A percentile compares a stretch with the other conserved stretches of the same genome.
Evolutionary conservation across 441 rosid genomes (phyloP).

Genomic region (Populus hybrid): DNA sequence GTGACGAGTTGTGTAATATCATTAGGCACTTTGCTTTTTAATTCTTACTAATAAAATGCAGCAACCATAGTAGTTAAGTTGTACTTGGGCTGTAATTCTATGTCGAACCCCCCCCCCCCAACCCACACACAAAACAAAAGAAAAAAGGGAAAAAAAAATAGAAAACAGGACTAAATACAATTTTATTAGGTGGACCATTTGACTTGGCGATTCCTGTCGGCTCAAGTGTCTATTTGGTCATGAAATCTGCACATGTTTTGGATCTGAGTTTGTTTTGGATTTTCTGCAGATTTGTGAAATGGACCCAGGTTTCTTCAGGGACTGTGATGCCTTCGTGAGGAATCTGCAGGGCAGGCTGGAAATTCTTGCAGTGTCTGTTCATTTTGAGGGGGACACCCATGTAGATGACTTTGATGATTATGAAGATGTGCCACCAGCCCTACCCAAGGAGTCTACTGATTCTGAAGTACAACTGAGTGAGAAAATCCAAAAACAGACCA

Average conservation of each 20-base stretch:
- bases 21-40: no score
- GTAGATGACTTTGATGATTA: constrained; percentile 79
- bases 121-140: no score
- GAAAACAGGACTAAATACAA: no score
- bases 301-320: constrained; percentile 79
- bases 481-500: constrained; percentile 58
- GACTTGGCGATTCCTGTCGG: not conserved
- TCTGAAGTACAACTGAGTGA: constrained; percentile 44
- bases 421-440: constrained; percentile 47
- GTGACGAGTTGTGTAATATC: no score
- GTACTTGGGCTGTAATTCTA: no score
- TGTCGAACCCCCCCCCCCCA: no score
- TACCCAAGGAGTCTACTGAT: constrained; percentile 34
- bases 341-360: constrained; percentile 82
- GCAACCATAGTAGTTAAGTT: no score
- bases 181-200: no score
- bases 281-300: constrained; percentile 68
- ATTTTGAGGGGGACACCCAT: constrained; percentile 82
- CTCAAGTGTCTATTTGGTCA: not conserved
- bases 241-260: not conserved
- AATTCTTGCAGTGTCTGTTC: constrained; percentile 85
- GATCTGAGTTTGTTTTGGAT: constrained; percentile 10
- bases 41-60: no score
- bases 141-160: no score
- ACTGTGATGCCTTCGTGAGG: constrained; percentile 75